Conservation (phyloP, 1,139 yeast genomes). For the Magnusiomyces ingens region DNA sequence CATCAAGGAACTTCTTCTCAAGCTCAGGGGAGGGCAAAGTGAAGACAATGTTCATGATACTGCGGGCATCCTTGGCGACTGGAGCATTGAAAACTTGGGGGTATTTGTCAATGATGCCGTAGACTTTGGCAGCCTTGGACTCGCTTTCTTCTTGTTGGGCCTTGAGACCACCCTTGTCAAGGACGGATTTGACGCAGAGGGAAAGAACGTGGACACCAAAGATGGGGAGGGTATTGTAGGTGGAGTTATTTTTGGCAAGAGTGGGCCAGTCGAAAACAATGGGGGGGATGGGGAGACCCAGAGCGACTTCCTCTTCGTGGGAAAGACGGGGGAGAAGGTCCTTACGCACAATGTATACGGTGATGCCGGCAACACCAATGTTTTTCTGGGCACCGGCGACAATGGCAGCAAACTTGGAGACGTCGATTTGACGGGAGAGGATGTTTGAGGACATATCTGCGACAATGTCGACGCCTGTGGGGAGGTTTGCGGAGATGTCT, state of each 20-base stretch:
- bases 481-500: slow-evolving; percentile 47
- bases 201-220: slow-evolving; percentile 82
- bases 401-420: slow-evolving; percentile 76
- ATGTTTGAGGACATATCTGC: slow-evolving; percentile 95
- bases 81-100: slow-evolving; percentile 61
- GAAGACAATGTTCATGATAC: slow-evolving; percentile 91
- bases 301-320: slow-evolving; percentile 51
- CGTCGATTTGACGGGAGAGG: slow-evolving; percentile 72
- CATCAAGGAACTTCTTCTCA: slow-evolving; percentile 61
- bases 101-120: slow-evolving; percentile 56
- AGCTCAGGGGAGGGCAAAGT: slow-evolving; percentile 51
- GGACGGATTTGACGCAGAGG: slow-evolving; percentile 60
- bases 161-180: slow-evolving; percentile 54
- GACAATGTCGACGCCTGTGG: slow-evolving; percentile 65
- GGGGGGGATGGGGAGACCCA: slow-evolving; percentile 71
- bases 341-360: slow-evolving; percentile 84
- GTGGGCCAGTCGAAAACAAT: slow-evolving; percentile 84
- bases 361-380: slow-evolving; percentile 92
- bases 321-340: slow-evolving; percentile 60
- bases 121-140: slow-evolving; percentile 55
- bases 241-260: slow-evolving; percentile 80
- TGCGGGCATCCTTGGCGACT: slow-evolving; percentile 58
- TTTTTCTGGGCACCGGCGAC: slow-evolving; percentile 94
- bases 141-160: slow-evolving; percentile 53
- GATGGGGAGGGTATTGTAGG: slow-evolving; percentile 92